Evolutionary conservation across 495 filamentous ascomycete genomes (phyloP).

Genomic region (Niebla homalea): DNA sequence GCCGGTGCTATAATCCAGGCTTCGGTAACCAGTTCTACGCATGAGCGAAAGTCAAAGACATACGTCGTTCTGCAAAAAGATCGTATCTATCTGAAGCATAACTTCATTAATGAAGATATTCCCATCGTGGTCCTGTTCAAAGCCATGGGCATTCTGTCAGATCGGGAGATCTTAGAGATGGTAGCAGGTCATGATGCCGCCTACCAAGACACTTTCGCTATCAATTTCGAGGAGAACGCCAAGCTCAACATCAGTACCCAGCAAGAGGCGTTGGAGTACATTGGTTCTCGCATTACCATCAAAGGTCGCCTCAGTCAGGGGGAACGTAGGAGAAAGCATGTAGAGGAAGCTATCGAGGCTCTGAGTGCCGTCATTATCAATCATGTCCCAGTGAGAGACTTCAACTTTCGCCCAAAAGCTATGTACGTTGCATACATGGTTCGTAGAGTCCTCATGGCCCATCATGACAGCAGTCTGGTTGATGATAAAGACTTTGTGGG

Average conservation of each 20-base stretch:
- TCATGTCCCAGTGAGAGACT: conserved; percentile 75
- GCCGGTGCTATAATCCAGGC: conserved; percentile 77
- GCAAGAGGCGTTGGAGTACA: conserved; percentile 85
- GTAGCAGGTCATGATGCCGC: conserved; percentile 69
- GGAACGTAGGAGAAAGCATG: conserved; percentile 50
- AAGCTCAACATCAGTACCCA: conserved; percentile 76
- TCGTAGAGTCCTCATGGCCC: conserved; percentile 82
- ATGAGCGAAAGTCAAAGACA: conserved; percentile 93
- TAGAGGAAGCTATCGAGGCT: conserved; percentile 82
- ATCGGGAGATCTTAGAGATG: conserved; percentile 83
- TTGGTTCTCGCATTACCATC: conserved; percentile 75
- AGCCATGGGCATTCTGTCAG: conserved; percentile 84
- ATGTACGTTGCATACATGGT: conserved; percentile 95
- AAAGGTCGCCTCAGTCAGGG: conserved; percentile 43
- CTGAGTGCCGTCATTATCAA: conserved; percentile 83
- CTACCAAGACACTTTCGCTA: conserved; percentile 85
- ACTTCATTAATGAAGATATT: conserved; percentile 80
- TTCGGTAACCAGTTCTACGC: conserved; percentile 84
- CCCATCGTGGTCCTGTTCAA: conserved; percentile 86
- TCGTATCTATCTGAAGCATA: conserved; percentile 77
- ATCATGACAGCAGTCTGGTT: conserved; percentile 72
- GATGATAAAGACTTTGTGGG: conserved; percentile 97
- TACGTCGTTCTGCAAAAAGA: conserved; percentile 91
- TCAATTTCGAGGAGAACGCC: conserved; percentile 86
- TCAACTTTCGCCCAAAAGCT: conserved; percentile 90